A percentile compares a stretch with the other conserved stretches of the same genome.
Evolutionary conservation across 1,284 basidiomycete genomes (phyloP).

Genomic region (Laetiporus sulphureus): DNA sequence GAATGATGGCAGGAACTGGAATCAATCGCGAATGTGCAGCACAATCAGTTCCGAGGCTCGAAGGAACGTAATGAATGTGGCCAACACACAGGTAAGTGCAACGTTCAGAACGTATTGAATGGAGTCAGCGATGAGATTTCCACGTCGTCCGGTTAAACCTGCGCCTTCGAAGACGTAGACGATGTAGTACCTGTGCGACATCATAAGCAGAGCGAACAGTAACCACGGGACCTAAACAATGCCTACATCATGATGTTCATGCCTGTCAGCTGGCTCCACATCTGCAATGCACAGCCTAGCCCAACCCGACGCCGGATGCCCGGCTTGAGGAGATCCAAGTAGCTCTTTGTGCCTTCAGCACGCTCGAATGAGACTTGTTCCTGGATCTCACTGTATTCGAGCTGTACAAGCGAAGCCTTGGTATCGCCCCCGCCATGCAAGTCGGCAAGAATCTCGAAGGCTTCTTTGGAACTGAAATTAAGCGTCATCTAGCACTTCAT

Average conservation of each 20-base stretch:
- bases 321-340: slow-evolving; percentile 54
- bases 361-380: slow-evolving; percentile 68
- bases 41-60: neutral
- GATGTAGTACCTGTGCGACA: slow-evolving; percentile 69
- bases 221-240: neutral
- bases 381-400: slow-evolving; percentile 78
- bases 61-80: neutral
- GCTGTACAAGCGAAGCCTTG: slow-evolving; percentile 58
- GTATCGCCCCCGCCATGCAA: slow-evolving; percentile 71
- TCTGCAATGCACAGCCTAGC: slow-evolving; percentile 37
- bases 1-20: slow-evolving; percentile 62
- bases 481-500: slow-evolving; percentile 2
- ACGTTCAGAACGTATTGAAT: slow-evolving; percentile 79
- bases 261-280: slow-evolving; percentile 42
- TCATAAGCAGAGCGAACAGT: neutral
- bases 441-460: slow-evolving; percentile 71
- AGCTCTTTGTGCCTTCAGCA: slow-evolving; percentile 66
- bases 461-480: slow-evolving; percentile 51
- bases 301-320: slow-evolving; percentile 37
- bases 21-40: neutral
- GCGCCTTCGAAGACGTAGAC: slow-evolving; percentile 74
- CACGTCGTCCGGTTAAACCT: slow-evolving; percentile 62
- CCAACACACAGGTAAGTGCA: slow-evolving; percentile 38
- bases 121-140: slow-evolving; percentile 69
- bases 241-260: slow-evolving; percentile 59